phyloP scores from a whole-genome alignment of 108 stramenopile species.

The Stephanodiscus triporus region DNA sequence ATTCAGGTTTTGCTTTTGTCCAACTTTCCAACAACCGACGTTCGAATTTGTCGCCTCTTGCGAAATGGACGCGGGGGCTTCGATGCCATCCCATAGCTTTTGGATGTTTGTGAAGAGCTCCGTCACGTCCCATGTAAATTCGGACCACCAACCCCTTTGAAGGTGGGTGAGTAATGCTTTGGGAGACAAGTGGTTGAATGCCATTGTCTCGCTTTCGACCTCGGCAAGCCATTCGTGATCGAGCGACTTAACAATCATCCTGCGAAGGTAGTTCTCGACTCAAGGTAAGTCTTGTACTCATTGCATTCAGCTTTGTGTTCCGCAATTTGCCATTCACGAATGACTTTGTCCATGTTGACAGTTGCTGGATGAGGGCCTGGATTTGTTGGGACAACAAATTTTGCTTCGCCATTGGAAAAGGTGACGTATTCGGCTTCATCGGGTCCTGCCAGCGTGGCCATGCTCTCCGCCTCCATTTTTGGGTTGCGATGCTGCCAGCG shows the following conservation, averaged over 20 bases:
- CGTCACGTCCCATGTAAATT: constrained; percentile 14
- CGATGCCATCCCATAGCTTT: no score
- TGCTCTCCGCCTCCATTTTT: constrained; percentile 21
- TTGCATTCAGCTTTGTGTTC: constrained; percentile 21
- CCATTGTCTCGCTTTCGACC: no score
- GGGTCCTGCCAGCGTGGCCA: constrained; percentile 14
- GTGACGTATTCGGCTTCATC: constrained; percentile 13
- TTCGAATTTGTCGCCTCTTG: no score
- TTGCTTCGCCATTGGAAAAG: background rate
- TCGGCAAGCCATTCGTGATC: no score
- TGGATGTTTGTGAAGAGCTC: no score
- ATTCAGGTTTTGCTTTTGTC: constrained; percentile 1
- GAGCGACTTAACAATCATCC: no score
- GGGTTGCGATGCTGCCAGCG: constrained; percentile 16
- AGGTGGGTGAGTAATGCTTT: constrained; percentile 15
- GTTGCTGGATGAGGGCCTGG: constrained; percentile 21
- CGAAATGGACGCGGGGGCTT: no score
- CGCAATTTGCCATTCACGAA: constrained; percentile 10
- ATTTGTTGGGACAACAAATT: no score
- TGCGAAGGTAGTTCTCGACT: constrained; percentile 5
- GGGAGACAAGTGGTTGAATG: no score
- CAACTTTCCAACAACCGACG: constrained; percentile 12
- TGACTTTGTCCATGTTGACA: constrained; percentile 1
- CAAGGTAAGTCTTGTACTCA: constrained; percentile 7
- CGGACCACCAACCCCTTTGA: constrained; percentile 4